These are phyloP conservation scores for Leucoagaricus sp. DNA, from an alignment of 1,284 basidiomycete species.

Conservation along the genomic window DNA sequence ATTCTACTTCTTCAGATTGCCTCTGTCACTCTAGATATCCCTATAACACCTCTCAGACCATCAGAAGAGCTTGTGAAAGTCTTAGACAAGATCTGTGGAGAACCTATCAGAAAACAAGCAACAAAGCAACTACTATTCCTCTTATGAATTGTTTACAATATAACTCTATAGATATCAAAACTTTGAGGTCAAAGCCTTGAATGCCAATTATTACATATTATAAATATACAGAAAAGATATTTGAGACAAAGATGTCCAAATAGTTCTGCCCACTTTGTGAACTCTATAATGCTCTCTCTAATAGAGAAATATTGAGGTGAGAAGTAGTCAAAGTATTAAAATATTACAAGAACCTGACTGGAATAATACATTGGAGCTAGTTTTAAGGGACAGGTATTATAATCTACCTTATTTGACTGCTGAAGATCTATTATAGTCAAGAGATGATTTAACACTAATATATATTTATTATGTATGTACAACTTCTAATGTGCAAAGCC, in stretches of 20 bases:
- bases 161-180: conserved; percentile 27
- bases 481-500: too few relatives aligned
- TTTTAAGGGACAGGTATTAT: too few relatives aligned
- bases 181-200: conserved; percentile 19
- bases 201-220: conserved; percentile 29
- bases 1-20: conserved; percentile 20
- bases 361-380: conserved; percentile 40
- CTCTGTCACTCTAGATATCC: not conserved
- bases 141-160: conserved; percentile 40
- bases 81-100: conserved; percentile 2
- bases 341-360: conserved; percentile 46
- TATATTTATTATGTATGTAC: too few relatives aligned
- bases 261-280: conserved; percentile 69
- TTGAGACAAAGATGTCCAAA: conserved; percentile 23
- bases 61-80: conserved; percentile 9
- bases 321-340: conserved; percentile 47
- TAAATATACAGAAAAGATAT: conserved; percentile 28
- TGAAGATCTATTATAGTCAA: too few relatives aligned
- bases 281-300: conserved; percentile 48
- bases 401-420: too few relatives aligned
- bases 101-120: conserved; percentile 30
- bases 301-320: conserved; percentile 47
- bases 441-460: too few relatives aligned
- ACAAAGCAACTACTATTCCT: conserved; percentile 52
- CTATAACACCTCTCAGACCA: not conserved